Base-by-base conservation (phyloP, 1,284 basidiomycete genomes). In the Pyrrhoderma noxium region DNA sequence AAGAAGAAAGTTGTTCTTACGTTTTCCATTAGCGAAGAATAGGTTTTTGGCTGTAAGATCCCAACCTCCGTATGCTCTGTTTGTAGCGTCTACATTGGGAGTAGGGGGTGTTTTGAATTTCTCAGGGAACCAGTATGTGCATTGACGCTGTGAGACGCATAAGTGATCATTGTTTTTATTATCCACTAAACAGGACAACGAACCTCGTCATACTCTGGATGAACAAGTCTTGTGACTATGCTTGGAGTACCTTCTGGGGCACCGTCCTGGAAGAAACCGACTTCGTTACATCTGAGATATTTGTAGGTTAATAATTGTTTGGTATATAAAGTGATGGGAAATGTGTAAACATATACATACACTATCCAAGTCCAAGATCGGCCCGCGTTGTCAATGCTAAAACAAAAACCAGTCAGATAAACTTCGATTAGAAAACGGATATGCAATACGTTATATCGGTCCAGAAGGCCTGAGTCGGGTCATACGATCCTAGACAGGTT, bases 21-120 rank as follows among this genome's bases (percentile, higher is more conserved):
- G 76, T 43, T 70, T 64, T 39, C 82, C 82, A 50, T 82, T 86
- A 18, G 79, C 80, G 58, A 85, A 83, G 72, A 87, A 84, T 0
- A 88, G 65, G 16, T 74, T 71, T 47, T 78, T 65, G 41, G 75
- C 67, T 19, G 68, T 65, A 22, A 83, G 72, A 59, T 79, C 66
- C 82, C 83, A 87, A 2, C 85, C 85, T 8, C 65, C 60, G 63
- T 83, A 85, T 16, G 64, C 65, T 0, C 31, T 48, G 61, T 87
- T 77, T 5, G 76, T 77, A 18, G 61, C 58, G 0, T 58, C 58
- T 1, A 70, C 70, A 13, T 74, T 64, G 2, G 69, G 72, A 0
- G 65, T 64, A 8, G 64, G 56, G 1, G 70, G 71, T 0, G 67
- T 65, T 0, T 52, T 63, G 69, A 82, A 85, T 18, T 73, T 74